Evolutionary conservation across 352 stramenopile species (phyloP).

Genomic region (Ophiocytium majus): DNA sequence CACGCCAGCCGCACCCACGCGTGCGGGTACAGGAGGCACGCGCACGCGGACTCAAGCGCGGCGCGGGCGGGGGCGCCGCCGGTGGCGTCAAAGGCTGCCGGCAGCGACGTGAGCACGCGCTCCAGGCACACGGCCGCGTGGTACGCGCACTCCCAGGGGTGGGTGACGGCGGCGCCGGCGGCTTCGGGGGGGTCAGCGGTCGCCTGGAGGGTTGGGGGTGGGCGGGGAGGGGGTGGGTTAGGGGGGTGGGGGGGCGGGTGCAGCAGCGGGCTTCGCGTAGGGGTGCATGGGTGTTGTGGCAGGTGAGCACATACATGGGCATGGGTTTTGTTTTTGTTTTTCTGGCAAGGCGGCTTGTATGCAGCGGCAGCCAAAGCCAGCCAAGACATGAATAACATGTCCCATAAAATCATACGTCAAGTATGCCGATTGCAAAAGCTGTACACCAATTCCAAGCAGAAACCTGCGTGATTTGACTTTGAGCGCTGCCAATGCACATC

Average conservation of each 20-base stretch:
- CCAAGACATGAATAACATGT: no score
- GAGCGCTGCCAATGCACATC: no score
- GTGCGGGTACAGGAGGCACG: slow-evolving; percentile 52
- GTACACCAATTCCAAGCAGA: no score
- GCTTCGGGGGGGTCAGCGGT: background rate
- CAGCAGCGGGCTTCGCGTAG: no score
- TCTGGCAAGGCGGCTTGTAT: no score
- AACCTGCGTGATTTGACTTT: no score
- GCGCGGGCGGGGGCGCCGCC: background rate
- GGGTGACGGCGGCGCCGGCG: background rate
- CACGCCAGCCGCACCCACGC: slow-evolving; percentile 51
- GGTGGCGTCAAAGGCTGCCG: slow-evolving; percentile 36
- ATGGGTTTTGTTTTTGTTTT: no score
- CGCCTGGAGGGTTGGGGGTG: background rate
- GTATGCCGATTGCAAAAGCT: no score
- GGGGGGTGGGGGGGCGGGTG: background rate
- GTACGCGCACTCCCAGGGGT: slow-evolving; percentile 47
- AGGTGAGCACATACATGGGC: no score
- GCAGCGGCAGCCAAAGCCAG: no score
- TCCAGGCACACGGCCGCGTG: slow-evolving; percentile 46
- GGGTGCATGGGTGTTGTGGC: no score
- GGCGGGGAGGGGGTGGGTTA: background rate
- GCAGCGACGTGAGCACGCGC: slow-evolving; percentile 30
- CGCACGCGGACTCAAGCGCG: slow-evolving; percentile 33
- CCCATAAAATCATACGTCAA: no score